Evolutionary conservation across 345 rosid genomes (phyloP).

Genomic region (Gossypium mustelinum): DNA sequence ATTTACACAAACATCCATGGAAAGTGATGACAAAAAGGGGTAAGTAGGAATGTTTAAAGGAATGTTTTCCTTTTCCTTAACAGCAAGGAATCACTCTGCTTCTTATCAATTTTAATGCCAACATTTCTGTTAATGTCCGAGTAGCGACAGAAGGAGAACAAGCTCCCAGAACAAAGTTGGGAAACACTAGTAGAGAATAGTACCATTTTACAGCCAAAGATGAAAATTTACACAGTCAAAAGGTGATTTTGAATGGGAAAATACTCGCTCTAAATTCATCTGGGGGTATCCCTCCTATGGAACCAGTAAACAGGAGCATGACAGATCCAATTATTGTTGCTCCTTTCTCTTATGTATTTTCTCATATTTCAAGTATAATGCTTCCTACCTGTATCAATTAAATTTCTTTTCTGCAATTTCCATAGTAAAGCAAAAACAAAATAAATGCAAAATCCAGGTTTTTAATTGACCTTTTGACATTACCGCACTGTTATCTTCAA

Average conservation of each 20-base stretch:
- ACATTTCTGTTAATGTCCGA: slow-evolving; percentile 37
- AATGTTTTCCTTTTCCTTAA: slow-evolving; percentile 7
- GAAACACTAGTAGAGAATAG: slow-evolving; percentile 62
- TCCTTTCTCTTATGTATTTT: too few species aligned
- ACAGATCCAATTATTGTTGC: too few species aligned
- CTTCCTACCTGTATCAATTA: too few species aligned
- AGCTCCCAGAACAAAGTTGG: slow-evolving; percentile 24
- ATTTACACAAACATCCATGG: too few species aligned
- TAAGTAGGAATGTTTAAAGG: too few species aligned
- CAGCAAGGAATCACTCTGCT: slow-evolving; percentile 70
- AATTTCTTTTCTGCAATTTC: too few species aligned
- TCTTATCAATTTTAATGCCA: slow-evolving; percentile 63
- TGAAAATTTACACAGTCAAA: slow-evolving; percentile 72
- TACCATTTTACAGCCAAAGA: slow-evolving; percentile 74
- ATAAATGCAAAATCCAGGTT: too few species aligned
- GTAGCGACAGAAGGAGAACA: slow-evolving; percentile 26
- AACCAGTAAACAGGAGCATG: slow-evolving; percentile 31
- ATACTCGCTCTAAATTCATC: slow-evolving; percentile 39
- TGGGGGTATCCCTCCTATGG: slow-evolving; percentile 61
- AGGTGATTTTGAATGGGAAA: slow-evolving; percentile 69
- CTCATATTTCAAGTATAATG: too few species aligned
- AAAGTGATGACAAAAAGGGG: too few species aligned
- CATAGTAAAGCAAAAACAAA: too few species aligned
- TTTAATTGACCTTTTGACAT: neutral
- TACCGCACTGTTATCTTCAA: neutral